Evolutionary conservation across 306 rosid species (phyloP).

Genomic region (Urtica urens): DNA sequence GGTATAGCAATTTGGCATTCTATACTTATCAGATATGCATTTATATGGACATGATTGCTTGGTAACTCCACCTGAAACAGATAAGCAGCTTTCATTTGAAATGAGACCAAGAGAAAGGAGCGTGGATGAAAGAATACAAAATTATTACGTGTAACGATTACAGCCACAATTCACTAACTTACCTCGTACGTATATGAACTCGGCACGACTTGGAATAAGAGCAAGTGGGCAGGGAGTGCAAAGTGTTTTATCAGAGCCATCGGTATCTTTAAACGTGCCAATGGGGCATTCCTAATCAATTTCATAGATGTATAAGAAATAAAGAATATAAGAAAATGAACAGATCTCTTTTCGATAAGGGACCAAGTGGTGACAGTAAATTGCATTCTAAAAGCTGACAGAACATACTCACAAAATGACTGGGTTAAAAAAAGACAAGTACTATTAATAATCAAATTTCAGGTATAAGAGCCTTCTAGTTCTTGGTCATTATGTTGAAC

Average conservation of each 20-base stretch:
- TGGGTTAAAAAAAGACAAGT: too few relatives aligned
- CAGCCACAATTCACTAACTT: slow-evolving; percentile 15
- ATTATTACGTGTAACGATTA: slow-evolving; percentile 14
- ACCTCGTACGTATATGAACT: slow-evolving; percentile 85
- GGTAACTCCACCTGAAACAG: slow-evolving; percentile 65
- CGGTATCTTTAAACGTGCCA: slow-evolving; percentile 82
- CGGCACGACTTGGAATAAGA: slow-evolving; percentile 86
- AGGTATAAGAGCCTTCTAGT: too few relatives aligned
- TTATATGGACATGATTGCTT: slow-evolving; percentile 59
- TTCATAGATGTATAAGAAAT: neutral
- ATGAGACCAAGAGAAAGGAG: slow-evolving; percentile 1
- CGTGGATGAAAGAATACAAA: slow-evolving; percentile 7
- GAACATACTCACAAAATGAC: too few relatives aligned
- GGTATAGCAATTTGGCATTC: slow-evolving; percentile 91
- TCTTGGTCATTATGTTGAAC: too few relatives aligned
- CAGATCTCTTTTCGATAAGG: neutral
- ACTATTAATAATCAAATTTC: too few relatives aligned
- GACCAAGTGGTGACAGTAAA: neutral
- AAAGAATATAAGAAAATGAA: neutral
- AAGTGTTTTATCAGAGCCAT: slow-evolving; percentile 68
- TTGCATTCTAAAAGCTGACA: neutral
- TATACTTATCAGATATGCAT: slow-evolving; percentile 85
- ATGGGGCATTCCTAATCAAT: slow-evolving; percentile 77
- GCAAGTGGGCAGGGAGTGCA: slow-evolving; percentile 84
- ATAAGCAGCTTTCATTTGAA: slow-evolving; percentile 13